A percentile compares a stretch with the other conserved stretches of the same genome.
phyloP scores from a whole-genome alignment of 306 rosid species.

The Quercus alba region DNA sequence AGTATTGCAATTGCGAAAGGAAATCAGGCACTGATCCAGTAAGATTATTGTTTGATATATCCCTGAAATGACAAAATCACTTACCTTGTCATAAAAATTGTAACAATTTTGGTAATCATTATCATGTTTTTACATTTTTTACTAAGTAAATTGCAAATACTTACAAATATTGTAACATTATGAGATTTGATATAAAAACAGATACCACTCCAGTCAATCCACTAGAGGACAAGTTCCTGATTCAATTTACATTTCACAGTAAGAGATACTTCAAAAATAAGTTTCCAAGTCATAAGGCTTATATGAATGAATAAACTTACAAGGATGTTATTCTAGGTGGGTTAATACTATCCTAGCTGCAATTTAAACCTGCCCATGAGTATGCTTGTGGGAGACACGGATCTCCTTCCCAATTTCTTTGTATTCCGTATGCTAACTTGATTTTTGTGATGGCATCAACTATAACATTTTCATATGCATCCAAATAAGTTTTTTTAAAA shows the following conservation, averaged over 20 bases:
- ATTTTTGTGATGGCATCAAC: constrained; percentile 51
- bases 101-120: too few relatives aligned
- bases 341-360: constrained; percentile 20
- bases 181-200: constrained; percentile 34
- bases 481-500: neutral
- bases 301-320: constrained; percentile 30
- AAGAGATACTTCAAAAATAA: neutral
- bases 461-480: constrained; percentile 7
- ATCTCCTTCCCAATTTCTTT: constrained; percentile 59
- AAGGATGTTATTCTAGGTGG: constrained; percentile 47
- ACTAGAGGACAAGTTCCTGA: constrained; percentile 49
- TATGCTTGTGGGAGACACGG: constrained; percentile 47
- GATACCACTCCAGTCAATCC: constrained; percentile 39
- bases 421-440: constrained; percentile 42
- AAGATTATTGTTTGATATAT: constrained; percentile 51
- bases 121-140: too few relatives aligned
- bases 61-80: constrained; percentile 33
- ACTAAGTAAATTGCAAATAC: constrained; percentile 6
- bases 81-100: too few relatives aligned
- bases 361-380: constrained; percentile 54
- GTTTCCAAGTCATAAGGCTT: neutral
- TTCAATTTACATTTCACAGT: constrained; percentile 2
- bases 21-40: constrained; percentile 43
- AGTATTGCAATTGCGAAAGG: constrained; percentile 19
- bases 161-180: constrained; percentile 43